These are phyloP conservation scores for Allantophomopsis cytisporea DNA, from an alignment of 2,329 filamentous ascomycete species.

Conservation along the genomic window DNA sequence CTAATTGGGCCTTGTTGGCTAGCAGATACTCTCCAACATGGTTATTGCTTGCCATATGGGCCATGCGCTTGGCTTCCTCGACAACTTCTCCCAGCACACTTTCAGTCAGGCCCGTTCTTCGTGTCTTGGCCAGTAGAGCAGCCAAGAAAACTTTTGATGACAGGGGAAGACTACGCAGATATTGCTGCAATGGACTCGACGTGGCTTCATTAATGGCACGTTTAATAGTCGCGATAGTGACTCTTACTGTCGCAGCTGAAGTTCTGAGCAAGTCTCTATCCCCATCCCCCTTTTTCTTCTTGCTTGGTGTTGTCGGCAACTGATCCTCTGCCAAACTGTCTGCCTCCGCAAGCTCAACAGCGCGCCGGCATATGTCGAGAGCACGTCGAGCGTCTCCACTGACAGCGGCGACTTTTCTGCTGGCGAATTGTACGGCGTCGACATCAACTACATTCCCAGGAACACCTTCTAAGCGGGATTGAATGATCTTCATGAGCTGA, in stretches of 20 bases:
- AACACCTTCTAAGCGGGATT: slow-evolving; percentile 81
- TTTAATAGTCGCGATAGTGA: slow-evolving; percentile 89
- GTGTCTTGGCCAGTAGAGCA: slow-evolving; percentile 64
- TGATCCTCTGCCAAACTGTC: slow-evolving; percentile 29
- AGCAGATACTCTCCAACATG: slow-evolving; percentile 46
- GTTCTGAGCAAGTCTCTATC: slow-evolving; percentile 7
- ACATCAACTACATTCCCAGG: slow-evolving; percentile 81
- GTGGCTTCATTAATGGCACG: slow-evolving; percentile 92
- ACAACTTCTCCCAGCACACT: slow-evolving; percentile 80
- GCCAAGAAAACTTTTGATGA: slow-evolving; percentile 76
- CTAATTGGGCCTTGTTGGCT: slow-evolving; percentile 2
- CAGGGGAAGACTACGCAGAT: slow-evolving; percentile 69
- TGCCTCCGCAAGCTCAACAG: slow-evolving; percentile 86
- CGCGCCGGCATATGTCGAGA: slow-evolving; percentile 86
- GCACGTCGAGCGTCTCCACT: slow-evolving; percentile 87
- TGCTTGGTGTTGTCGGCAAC: slow-evolving; percentile 47
- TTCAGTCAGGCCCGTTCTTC: slow-evolving; percentile 75
- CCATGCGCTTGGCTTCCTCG: slow-evolving; percentile 67
- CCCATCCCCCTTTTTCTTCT: slow-evolving; percentile 25
- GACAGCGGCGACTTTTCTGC: slow-evolving; percentile 90
- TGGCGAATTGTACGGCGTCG: slow-evolving; percentile 92
- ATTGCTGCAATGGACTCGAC: slow-evolving; percentile 81
- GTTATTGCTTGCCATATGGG: slow-evolving; percentile 42
- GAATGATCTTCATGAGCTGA: slow-evolving; percentile 93
- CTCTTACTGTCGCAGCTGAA: slow-evolving; percentile 31